Base-by-base conservation (phyloP, 2,329 filamentous ascomycete genomes). In the Nannizzia gypsea region DNA sequence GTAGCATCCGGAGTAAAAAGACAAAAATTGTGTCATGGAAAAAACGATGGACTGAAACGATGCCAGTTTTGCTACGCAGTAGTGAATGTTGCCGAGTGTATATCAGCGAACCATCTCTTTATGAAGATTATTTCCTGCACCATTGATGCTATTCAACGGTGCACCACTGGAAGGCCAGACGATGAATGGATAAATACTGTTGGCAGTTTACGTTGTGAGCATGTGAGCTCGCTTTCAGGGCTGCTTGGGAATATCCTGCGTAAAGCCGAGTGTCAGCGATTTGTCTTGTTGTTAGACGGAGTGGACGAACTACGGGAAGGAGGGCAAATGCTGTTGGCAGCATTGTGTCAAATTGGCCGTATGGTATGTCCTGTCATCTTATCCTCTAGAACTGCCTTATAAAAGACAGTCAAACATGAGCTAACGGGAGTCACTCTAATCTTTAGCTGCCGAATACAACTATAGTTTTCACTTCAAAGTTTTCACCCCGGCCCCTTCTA, bases 221-320 rank as follows among this genome's bases (percentile, higher is more conserved):
- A 87, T 63, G 75, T 96, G 58, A 87, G 89, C 60, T 83, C 88
- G 58, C 76, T 97, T 63, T 80, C 82, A 1, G 87, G 89, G 26
- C 84, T 91, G 67, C 76, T 97, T 60, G 81, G 71, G 46, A 71
- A 72, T 58, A 71, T 75, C 58, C 67, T 77, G 55, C 67, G 67
- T 44, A 66, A 68, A 34, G 63, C 60, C 13, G 57, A 64, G 17
- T 62, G 62, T 44, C 59, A 73, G 42, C 84, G 86, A 64, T 90
- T 96, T 66, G 84, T 92, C 6, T 73, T 97, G 61, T 88, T 96
- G 9, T 81, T 97, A 63, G 93, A 97, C 76, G 89, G 84, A 9
- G 86, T 97, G 60, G 92, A 97, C 71, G 82, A 81, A 63, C 88
- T 96, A 71, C 81, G 87, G 67, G 92, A 97, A 68, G 84, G 87